Conservation (phyloP, 148 eudicot genomes). For the Fallopia convolvulus region DNA sequence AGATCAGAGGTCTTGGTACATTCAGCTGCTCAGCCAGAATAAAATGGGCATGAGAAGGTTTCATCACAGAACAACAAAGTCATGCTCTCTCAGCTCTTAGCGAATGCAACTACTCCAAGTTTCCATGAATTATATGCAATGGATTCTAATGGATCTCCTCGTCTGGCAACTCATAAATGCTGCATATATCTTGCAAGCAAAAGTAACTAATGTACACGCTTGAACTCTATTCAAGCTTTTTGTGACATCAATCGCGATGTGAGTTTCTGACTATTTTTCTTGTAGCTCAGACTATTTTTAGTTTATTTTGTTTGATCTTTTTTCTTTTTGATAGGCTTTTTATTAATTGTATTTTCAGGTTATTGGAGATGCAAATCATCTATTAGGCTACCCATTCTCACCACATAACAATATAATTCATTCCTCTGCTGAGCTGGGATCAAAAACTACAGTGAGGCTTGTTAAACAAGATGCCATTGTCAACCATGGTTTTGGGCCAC, state of each 20-base stretch:
- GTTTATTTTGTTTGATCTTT: not conserved
- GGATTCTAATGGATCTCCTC: constrained; percentile 52
- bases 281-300: not conserved
- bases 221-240: constrained; percentile 88
- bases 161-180: constrained; percentile 74
- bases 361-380: constrained; percentile 79
- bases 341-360: constrained; percentile 35
- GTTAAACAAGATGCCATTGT: not conserved
- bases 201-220: constrained; percentile 81
- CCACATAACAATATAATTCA: constrained; percentile 79
- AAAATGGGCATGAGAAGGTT: constrained; percentile 53
- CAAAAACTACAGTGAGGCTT: constrained; percentile 74
- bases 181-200: constrained; percentile 87
- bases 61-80: constrained; percentile 34
- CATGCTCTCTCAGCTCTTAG: constrained; percentile 75
- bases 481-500: not conserved
- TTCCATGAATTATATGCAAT: constrained; percentile 73
- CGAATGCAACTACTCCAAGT: constrained; percentile 84
- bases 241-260: constrained; percentile 95
- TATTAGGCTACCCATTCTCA: constrained; percentile 78
- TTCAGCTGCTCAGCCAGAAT: constrained; percentile 45
- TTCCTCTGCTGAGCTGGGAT: constrained; percentile 82
- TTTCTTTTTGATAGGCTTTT: constrained; percentile 2
- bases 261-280: constrained; percentile 25
- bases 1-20: constrained; percentile 63